A percentile compares a stretch with the other conserved stretches of the same genome.
These are phyloP conservation scores for Melanomma pulvis-pyrius DNA, from an alignment of 495 filamentous ascomycete genomes.

Conservation along the genomic window DNA sequence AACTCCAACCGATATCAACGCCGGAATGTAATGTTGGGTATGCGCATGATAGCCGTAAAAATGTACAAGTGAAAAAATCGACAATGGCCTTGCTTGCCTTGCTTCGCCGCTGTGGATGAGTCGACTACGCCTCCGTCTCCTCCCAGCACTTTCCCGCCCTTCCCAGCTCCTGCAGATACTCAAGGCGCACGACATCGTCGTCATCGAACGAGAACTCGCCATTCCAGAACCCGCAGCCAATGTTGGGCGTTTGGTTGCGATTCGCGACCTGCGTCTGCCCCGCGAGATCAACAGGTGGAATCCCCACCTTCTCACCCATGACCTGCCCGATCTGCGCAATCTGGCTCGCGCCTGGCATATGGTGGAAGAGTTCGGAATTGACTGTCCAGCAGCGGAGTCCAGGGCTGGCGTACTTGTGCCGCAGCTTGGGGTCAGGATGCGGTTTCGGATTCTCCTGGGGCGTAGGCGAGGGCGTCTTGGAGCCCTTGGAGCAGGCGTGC, in stretches of 20 bases:
- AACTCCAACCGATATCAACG: background rate
- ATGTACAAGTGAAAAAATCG: background rate
- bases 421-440: conserved; percentile 20
- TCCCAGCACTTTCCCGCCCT: conserved; percentile 40
- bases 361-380: conserved; percentile 46
- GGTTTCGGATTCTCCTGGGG: conserved; percentile 19
- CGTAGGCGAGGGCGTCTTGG: conserved; percentile 31
- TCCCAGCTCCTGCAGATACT: conserved; percentile 39
- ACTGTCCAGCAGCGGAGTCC: conserved; percentile 43
- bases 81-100: background rate
- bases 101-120: background rate
- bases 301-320: conserved; percentile 11
- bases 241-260: conserved; percentile 39
- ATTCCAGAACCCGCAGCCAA: conserved; percentile 42
- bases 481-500: conserved; percentile 38
- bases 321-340: conserved; percentile 22
- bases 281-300: conserved; percentile 39
- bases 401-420: conserved; percentile 28
- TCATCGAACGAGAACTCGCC: conserved; percentile 33
- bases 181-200: conserved; percentile 24
- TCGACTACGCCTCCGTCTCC: conserved; percentile 9
- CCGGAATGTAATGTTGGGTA: background rate
- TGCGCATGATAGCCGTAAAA: conserved; percentile 2
- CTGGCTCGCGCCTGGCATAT: conserved; percentile 38
- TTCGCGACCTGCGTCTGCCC: conserved; percentile 22